Conservation (phyloP, 176 grass and related monocot genomes). For the Ampelocalamus luodianensis region DNA sequence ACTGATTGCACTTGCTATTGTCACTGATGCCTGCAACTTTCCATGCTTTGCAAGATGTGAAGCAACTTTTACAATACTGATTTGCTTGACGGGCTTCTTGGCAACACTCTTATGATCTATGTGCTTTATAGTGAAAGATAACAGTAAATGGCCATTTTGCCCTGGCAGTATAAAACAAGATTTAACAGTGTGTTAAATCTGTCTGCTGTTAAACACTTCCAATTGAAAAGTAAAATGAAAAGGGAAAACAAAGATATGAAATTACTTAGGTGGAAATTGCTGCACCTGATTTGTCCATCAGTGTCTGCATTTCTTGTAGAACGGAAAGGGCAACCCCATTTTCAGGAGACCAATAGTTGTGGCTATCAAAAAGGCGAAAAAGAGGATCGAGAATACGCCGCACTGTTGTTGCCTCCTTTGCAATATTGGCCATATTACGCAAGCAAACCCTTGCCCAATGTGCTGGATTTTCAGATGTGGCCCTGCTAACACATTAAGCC, state of each 20-base stretch:
- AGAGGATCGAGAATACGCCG: conserved; percentile 86
- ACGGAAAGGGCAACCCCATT: conserved; percentile 76
- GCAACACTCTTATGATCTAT: conserved; percentile 84
- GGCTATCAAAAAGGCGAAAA: conserved; percentile 80
- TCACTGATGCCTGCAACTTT: conserved; percentile 71
- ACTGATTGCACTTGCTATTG: conserved; percentile 75
- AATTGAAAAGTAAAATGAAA: not conserved
- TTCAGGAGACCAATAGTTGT: conserved; percentile 82
- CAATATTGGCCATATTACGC: conserved; percentile 89
- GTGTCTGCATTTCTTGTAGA: conserved; percentile 84
- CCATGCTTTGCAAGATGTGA: conserved; percentile 74
- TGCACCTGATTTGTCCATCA: conserved; percentile 87
- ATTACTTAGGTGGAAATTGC: conserved; percentile 46
- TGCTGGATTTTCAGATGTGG: conserved; percentile 61
- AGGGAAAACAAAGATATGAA: conserved; percentile 36
- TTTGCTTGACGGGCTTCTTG: conserved; percentile 67
- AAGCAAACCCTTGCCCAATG: conserved; percentile 92
- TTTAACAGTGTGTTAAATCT: conserved; percentile 23
- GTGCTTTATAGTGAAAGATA: conserved; percentile 91
- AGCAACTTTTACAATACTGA: conserved; percentile 86
- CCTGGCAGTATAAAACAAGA: conserved; percentile 54
- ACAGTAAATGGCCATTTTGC: conserved; percentile 79
- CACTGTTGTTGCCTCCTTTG: conserved; percentile 85
- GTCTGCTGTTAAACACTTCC: conserved; percentile 11
- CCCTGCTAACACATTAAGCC: conserved; percentile 60